phyloP scores from a whole-genome alignment of 345 rosid species.

The Lepidium africanum region DNA sequence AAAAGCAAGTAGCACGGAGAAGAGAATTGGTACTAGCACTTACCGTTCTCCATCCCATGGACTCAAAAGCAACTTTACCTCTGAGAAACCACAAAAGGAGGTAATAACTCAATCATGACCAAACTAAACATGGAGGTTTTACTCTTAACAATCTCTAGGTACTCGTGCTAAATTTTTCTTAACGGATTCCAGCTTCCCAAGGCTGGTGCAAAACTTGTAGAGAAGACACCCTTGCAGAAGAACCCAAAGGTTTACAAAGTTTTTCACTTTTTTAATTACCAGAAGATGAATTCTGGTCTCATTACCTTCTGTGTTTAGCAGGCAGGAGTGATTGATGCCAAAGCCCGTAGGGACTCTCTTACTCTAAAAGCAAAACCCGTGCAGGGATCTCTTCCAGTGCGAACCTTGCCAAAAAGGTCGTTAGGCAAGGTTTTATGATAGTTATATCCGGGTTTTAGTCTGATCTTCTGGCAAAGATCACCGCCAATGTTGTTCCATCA shows the following conservation, averaged over 20 bases:
- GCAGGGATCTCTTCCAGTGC: constrained; percentile 8
- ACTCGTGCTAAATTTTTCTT: neutral
- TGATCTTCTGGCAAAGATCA: constrained; percentile 3
- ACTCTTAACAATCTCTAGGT: neutral
- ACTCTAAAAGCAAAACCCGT: constrained; percentile 7
- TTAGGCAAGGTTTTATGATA: constrained; percentile 8
- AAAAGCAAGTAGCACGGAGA: constrained; percentile 18
- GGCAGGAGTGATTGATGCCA: constrained; percentile 20
- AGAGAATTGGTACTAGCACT: neutral
- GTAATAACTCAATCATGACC: constrained; percentile 10
- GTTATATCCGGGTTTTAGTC: neutral
- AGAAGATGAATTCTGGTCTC: constrained; percentile 6
- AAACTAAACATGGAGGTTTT: neutral
- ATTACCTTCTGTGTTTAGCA: neutral
- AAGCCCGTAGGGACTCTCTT: constrained; percentile 4
- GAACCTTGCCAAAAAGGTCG: constrained; percentile 3
- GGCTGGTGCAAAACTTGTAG: constrained; percentile 16
- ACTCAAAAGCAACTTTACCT: neutral
- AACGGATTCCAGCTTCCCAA: constrained; percentile 1
- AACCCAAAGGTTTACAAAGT: constrained; percentile 17
- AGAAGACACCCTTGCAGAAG: constrained; percentile 14
- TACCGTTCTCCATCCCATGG: constrained; percentile 6
- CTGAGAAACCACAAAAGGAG: constrained; percentile 21
- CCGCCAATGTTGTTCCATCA: constrained; percentile 7
- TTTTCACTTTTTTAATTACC: neutral